Evolutionary conservation across 2,329 filamentous ascomycete genomes (phyloP).

Genomic region (Cladosporium halotolerans): DNA sequence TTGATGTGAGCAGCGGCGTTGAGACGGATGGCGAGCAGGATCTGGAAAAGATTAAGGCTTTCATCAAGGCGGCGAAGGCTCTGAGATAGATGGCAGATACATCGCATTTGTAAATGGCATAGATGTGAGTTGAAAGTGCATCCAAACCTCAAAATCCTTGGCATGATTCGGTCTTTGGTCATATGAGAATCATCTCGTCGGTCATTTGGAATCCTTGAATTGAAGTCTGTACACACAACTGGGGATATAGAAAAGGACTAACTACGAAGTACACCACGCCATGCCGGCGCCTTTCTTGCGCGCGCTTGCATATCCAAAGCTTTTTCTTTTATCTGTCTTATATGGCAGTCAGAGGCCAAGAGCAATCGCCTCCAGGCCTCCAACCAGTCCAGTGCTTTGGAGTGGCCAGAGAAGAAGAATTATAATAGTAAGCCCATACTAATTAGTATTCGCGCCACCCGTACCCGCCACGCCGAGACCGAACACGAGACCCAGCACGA

Average conservation of each 20-base stretch:
- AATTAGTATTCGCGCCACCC: background rate
- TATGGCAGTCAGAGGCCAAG: no score
- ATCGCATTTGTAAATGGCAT: background rate
- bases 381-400: no score
- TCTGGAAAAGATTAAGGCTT: constrained; percentile 70
- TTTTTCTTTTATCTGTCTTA: no score
- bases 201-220: background rate
- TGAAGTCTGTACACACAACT: background rate
- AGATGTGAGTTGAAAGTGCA: background rate
- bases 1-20: constrained; percentile 93
- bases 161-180: no score
- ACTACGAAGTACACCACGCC: background rate
- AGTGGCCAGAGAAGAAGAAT: background rate
- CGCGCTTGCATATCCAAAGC: background rate
- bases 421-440: background rate
- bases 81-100: constrained; percentile 12
- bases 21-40: constrained; percentile 78
- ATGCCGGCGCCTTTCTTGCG: background rate
- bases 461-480: constrained; percentile 26
- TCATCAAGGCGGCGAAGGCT: constrained; percentile 67
- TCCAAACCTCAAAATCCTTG: no score
- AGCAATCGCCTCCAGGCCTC: background rate
- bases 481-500: constrained; percentile 46
- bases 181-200: no score
- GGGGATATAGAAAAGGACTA: background rate